These are phyloP conservation scores for Truncatella angustata DNA, from an alignment of 2,329 filamentous ascomycete species.

Conservation along the genomic window DNA sequence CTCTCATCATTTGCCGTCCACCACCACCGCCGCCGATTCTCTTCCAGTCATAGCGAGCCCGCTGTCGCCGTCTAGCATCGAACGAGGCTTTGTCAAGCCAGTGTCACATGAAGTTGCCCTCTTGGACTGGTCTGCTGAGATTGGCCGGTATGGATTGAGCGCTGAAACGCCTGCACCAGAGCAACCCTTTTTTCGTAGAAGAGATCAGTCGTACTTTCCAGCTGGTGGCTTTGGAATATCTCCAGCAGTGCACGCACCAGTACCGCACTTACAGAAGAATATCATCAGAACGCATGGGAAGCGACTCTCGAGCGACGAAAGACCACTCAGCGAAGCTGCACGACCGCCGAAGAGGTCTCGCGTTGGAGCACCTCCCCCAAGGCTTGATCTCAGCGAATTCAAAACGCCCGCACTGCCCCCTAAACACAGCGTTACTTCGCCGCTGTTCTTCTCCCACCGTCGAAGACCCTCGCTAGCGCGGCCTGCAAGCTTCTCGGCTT, in stretches of 20 bases:
- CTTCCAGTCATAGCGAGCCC: constrained; percentile 12
- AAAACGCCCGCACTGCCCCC: constrained; percentile 22
- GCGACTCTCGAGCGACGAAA: constrained; percentile 12
- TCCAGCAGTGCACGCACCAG: no score
- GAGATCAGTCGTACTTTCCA: constrained; percentile 15
- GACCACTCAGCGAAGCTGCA: not conserved
- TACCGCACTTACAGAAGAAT: constrained; percentile 5
- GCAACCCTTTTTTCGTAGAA: not conserved
- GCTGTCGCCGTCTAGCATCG: constrained; percentile 14
- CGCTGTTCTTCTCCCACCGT: constrained; percentile 51
- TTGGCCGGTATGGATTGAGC: constrained; percentile 29
- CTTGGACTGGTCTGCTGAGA: constrained; percentile 24
- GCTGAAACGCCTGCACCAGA: constrained; percentile 18
- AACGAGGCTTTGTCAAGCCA: constrained; percentile 13
- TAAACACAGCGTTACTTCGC: constrained; percentile 40
- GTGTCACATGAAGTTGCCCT: constrained; percentile 12
- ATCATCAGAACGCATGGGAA: constrained; percentile 8
- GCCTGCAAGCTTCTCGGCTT: constrained; percentile 35
- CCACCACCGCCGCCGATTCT: constrained; percentile 15
- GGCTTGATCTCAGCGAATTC: constrained; percentile 40
- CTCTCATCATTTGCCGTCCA: not conserved
- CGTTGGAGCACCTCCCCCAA: constrained; percentile 42
- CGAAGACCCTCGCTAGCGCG: constrained; percentile 34
- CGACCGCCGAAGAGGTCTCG: constrained; percentile 43
- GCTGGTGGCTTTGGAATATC: no score